Conservation (phyloP, 805 yeast species). For the Ogataea philodendri region DNA sequence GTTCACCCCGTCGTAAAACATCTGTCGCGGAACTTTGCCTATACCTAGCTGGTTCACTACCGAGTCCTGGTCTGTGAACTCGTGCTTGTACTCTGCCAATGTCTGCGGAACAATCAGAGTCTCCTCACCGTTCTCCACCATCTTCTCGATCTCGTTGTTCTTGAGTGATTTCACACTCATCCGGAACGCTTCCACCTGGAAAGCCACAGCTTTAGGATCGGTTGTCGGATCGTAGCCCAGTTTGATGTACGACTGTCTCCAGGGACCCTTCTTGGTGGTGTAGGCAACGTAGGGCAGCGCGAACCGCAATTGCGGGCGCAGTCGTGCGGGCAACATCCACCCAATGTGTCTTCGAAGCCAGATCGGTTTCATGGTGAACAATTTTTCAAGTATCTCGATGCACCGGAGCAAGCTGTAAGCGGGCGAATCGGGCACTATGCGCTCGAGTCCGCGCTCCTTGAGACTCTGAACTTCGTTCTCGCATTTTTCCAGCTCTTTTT, state of each 20-base stretch:
- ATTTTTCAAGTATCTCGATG: conserved; percentile 39
- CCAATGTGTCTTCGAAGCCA: conserved; percentile 80
- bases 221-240: conserved; percentile 76
- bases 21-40: conserved; percentile 40
- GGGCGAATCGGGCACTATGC: conserved; percentile 28
- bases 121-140: conserved; percentile 26
- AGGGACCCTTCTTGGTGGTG: conserved; percentile 85
- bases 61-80: conserved; percentile 24
- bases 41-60: conserved; percentile 23
- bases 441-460: conserved; percentile 21
- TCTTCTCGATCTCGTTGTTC: conserved; percentile 25
- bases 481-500: conserved; percentile 41
- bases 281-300: conserved; percentile 86
- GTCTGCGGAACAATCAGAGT: conserved; percentile 28
- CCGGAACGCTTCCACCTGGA: conserved; percentile 85
- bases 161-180: conserved; percentile 30
- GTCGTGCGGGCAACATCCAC: conserved; percentile 49
- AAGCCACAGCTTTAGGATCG: conserved; percentile 52
- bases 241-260: conserved; percentile 82
- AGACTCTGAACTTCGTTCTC: conserved; percentile 36
- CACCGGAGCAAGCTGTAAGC: conserved; percentile 41
- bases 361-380: conserved; percentile 73
- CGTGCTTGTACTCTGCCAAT: conserved; percentile 18
- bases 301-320: conserved; percentile 51
- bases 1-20: conserved; percentile 68